phyloP scores from a whole-genome alignment of 106 monocot genomes.

The Iris macrosiphon region DNA sequence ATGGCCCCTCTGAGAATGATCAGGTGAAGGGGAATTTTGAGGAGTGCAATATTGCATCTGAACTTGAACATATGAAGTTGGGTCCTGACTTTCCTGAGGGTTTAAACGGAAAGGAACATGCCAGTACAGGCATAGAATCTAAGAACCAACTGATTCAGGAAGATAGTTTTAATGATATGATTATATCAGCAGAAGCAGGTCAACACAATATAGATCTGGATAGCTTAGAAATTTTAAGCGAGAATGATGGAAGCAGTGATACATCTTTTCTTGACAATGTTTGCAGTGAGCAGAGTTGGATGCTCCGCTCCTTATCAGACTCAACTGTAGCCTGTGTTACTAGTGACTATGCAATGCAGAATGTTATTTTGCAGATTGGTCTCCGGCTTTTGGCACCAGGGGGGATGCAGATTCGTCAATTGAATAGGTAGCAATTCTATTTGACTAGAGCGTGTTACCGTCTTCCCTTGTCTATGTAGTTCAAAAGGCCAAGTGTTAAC shows the following conservation, averaged over 20 bases:
- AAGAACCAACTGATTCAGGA: neutral
- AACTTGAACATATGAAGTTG: slow-evolving; percentile 17
- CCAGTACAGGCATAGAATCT: slow-evolving; percentile 2
- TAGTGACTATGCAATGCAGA: slow-evolving; percentile 97
- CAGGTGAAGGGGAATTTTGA: neutral
- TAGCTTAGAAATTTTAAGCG: slow-evolving; percentile 41
- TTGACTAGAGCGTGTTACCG: too few relatives aligned
- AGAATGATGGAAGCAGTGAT: slow-evolving; percentile 41
- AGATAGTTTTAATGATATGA: neutral
- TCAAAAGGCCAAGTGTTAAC: too few relatives aligned
- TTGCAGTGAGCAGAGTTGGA: slow-evolving; percentile 75
- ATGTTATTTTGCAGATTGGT: slow-evolving; percentile 94
- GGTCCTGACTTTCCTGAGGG: neutral
- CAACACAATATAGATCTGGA: slow-evolving; percentile 27
- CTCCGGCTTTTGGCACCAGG: slow-evolving; percentile 76
- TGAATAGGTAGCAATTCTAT: slow-evolving; percentile 97
- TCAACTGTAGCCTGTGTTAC: slow-evolving; percentile 91
- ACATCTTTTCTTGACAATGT: slow-evolving; percentile 26
- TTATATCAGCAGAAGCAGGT: slow-evolving; percentile 6
- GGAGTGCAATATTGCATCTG: slow-evolving; percentile 9
- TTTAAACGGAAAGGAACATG: slow-evolving; percentile 13
- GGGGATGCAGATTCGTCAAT: slow-evolving; percentile 91
- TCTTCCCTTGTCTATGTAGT: too few relatives aligned
- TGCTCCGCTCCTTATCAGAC: slow-evolving; percentile 59
- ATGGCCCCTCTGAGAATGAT: slow-evolving; percentile 9